These are phyloP conservation scores for Podospora comata DNA, from an alignment of 495 filamentous ascomycete species.

Conservation along the genomic window DNA sequence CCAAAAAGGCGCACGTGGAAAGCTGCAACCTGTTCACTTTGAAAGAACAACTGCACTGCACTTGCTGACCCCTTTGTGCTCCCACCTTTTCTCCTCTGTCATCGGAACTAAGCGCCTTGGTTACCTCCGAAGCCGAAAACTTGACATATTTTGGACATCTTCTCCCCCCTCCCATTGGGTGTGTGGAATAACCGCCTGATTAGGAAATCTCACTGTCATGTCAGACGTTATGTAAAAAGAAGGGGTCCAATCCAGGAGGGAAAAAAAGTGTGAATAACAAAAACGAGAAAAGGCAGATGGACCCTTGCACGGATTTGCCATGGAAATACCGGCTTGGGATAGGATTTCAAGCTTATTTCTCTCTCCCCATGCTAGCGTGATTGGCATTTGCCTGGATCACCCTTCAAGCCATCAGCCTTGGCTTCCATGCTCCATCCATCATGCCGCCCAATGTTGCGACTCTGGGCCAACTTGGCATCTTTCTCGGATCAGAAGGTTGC, in stretches of 20 bases:
- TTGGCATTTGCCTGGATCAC: conserved; percentile 19
- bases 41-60: neutral
- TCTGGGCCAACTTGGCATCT: conserved; percentile 4
- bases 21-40: neutral
- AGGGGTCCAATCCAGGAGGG: neutral
- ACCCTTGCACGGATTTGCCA: conserved; percentile 30
- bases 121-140: neutral
- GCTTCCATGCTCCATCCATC: conserved; percentile 8
- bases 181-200: neutral
- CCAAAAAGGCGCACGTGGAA: neutral
- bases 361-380: conserved; percentile 24
- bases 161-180: neutral
- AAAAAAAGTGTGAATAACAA: neutral
- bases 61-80: neutral
- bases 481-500: neutral
- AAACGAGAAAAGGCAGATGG: neutral
- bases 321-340: conserved; percentile 25
- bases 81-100: neutral
- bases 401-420: conserved; percentile 12
- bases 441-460: conserved; percentile 4
- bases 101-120: neutral
- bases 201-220: neutral
- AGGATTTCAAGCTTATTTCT: conserved; percentile 38
- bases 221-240: neutral
- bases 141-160: neutral